These are phyloP conservation scores for Dichotomopilus funicola DNA, from an alignment of 2,329 filamentous ascomycete species.

Conservation along the genomic window DNA sequence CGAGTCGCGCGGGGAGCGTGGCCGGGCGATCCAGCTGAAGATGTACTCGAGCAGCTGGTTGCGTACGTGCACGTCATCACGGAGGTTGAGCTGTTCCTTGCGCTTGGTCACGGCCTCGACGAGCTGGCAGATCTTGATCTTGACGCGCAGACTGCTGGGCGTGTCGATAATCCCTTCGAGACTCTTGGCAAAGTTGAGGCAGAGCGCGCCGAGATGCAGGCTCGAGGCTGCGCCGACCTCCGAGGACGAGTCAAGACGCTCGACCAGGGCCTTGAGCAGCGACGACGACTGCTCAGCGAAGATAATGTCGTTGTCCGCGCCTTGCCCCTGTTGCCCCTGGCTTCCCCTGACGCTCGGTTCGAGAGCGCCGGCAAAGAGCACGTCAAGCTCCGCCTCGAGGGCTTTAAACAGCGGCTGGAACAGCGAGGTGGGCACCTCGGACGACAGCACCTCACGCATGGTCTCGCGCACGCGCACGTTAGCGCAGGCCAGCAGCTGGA, in stretches of 20 bases:
- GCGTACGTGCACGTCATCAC: constrained; percentile 61
- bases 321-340: constrained; percentile 23
- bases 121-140: constrained; percentile 63
- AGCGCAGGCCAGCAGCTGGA: constrained; percentile 57
- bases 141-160: constrained; percentile 52
- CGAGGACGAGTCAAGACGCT: constrained; percentile 55
- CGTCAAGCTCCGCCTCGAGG: constrained; percentile 58
- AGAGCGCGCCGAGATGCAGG: constrained; percentile 56
- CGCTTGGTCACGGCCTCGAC: constrained; percentile 59
- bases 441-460: constrained; percentile 59
- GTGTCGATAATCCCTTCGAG: constrained; percentile 53
- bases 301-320: constrained; percentile 53
- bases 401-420: constrained; percentile 59
- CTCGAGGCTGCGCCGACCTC: constrained; percentile 57
- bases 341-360: constrained; percentile 38
- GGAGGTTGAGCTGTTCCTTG: constrained; percentile 61
- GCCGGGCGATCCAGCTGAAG: constrained; percentile 61
- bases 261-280: constrained; percentile 56
- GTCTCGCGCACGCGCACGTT: constrained; percentile 61
- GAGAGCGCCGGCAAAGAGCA: constrained; percentile 52
- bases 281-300: constrained; percentile 64
- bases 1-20: constrained; percentile 45
- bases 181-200: constrained; percentile 62
- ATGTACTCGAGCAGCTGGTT: constrained; percentile 64
- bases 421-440: constrained; percentile 55